Evolutionary conservation across 257 asterid genomes (phyloP).

Genomic region (Asclepias syriaca): DNA sequence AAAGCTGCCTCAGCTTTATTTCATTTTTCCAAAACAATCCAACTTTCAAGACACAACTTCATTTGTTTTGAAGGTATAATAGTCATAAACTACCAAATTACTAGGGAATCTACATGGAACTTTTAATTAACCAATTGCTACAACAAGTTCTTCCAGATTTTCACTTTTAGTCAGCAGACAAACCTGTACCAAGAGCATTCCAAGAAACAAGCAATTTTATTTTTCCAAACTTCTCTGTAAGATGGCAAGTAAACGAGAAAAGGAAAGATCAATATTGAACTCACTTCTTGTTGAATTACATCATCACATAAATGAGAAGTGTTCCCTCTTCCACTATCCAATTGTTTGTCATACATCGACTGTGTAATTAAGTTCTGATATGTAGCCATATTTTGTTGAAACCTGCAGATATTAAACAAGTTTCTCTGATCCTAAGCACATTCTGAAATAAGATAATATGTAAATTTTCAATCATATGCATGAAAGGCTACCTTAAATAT

Average conservation of each 20-base stretch:
- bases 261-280: conserved; percentile 5
- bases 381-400: conserved; percentile 87
- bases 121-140: neutral
- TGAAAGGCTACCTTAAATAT: neutral
- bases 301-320: conserved; percentile 98
- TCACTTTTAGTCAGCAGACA: neutral
- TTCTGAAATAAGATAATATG: neutral
- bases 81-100: neutral
- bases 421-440: conserved; percentile 15
- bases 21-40: neutral
- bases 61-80: neutral
- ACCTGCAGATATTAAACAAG: conserved; percentile 46
- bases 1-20: neutral
- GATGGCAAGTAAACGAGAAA: neutral
- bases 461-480: neutral
- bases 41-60: neutral
- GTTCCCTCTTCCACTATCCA: conserved; percentile 99
- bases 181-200: neutral
- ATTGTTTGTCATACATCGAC: conserved; percentile 97
- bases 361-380: conserved; percentile 95
- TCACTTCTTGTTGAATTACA: conserved; percentile 96
- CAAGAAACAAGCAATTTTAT: neutral
- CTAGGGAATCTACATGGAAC: neutral
- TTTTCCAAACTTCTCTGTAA: neutral
- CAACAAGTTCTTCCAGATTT: neutral